Conservation (phyloP, 257 asterid genomes). For the Anisodus acutangulus region DNA sequence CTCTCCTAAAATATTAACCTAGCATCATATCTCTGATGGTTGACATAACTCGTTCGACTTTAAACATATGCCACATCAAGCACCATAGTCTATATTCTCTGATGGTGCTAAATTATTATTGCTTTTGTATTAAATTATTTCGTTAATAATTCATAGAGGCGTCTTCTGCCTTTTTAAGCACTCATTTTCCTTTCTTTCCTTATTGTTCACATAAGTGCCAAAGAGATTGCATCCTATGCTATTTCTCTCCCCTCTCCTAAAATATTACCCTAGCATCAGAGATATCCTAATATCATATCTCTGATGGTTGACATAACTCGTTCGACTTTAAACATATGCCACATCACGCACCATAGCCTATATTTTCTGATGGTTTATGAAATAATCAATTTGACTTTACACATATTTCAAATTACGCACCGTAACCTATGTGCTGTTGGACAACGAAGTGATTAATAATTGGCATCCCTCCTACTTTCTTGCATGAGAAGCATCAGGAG, state of each 20-base stretch:
- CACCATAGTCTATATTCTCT: background rate
- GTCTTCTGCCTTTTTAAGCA: background rate
- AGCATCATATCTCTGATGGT: background rate
- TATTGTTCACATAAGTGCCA: background rate
- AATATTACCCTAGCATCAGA: background rate
- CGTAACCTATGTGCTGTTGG: background rate
- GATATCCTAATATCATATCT: no score
- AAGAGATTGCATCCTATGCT: background rate
- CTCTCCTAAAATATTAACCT: slow-evolving; percentile 5
- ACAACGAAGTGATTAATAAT: background rate
- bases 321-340: background rate
- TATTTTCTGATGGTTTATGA: slow-evolving; percentile 5
- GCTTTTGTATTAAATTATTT: background rate
- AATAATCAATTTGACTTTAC: slow-evolving; percentile 2
- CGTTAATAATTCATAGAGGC: background rate
- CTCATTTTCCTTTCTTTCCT: background rate
- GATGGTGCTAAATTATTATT: slow-evolving; percentile 2
- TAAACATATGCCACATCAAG: slow-evolving; percentile 8
- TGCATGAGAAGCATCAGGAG: background rate
- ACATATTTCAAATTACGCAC: slow-evolving; percentile 11
- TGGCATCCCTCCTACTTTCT: background rate
- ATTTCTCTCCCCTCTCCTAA: background rate
- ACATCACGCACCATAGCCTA: slow-evolving; percentile 17
- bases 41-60: background rate
- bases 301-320: background rate